Base-by-base conservation (phyloP, 352 stramenopile genomes). In the Globisporangium megalacanthum region DNA sequence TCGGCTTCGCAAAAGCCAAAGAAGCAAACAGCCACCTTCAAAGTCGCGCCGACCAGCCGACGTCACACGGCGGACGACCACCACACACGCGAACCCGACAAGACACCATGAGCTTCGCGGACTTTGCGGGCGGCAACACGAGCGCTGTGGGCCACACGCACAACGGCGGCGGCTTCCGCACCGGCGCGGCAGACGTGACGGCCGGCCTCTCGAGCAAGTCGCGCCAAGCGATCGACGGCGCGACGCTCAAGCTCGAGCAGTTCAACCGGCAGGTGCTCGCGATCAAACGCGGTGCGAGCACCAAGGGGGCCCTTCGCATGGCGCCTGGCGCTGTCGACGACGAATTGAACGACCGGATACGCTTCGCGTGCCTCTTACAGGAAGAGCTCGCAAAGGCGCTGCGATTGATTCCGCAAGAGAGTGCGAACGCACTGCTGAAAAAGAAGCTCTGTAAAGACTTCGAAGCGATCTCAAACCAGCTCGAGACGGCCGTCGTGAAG, bases 401-500 rank as follows among this genome's bases (percentile, higher is more conserved):
- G 36, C 68, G 62, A 8, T 60, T 76, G 29, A 74, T 94, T 49
- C 81, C 81, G 13, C 65, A 78, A 35, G 79, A 88, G 46, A 59
- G 72, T 11, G 70, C 74, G 31, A 84, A 77, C 25, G 84, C 83
- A 65, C 66, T 92, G 17, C 72, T 89, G n/a, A 83, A 89, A 51
- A 72, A 83, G 48, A 94, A 92, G 62, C 56, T 92, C 25, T 87
- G 77, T 61, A 89, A 89, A 59, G 84, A 92, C 63, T 94, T 92
- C 66, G 76, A 91, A 37, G 65, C 58, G 49, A 92, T 92, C 50
- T 91, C 84, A 22, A 75, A 55, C 10, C 81, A 92, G 50, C 59
- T 94, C 9, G 84, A 94, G 66, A 64, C 72, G 5, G 70, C 79
- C 2, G 79, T 92, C 22, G 52, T 85, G 35, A 74, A 85, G 39